These are phyloP conservation scores for Debaryomyces robertsiae DNA, from an alignment of 1,139 yeast species.

Conservation along the genomic window DNA sequence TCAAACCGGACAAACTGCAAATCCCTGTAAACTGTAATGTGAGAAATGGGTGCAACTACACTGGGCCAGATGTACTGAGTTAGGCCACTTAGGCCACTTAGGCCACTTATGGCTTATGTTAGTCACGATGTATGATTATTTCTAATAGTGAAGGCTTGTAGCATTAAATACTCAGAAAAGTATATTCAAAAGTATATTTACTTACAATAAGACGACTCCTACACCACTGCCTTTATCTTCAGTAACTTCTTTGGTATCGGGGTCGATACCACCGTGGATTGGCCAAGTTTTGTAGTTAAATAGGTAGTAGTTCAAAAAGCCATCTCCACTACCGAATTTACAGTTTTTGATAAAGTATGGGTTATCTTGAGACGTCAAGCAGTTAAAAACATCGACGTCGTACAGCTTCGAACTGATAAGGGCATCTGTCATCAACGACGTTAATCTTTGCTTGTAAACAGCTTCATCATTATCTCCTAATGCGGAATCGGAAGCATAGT, in stretches of 20 bases:
- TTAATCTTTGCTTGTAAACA: conserved; percentile 59
- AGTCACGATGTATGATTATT: no score
- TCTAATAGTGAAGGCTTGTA: no score
- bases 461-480: conserved; percentile 36
- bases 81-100: no score
- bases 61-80: background rate
- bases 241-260: conserved; percentile 51
- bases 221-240: conserved; percentile 69
- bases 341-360: conserved; percentile 75
- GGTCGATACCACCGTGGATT: conserved; percentile 75
- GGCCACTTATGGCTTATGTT: no score
- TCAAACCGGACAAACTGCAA: background rate
- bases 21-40: conserved; percentile 1
- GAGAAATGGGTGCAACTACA: background rate
- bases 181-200: background rate
- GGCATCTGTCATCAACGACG: conserved; percentile 68
- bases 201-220: conserved; percentile 80
- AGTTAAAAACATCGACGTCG: conserved; percentile 89
- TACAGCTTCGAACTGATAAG: conserved; percentile 69
- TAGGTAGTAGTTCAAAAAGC: conserved; percentile 83
- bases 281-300: conserved; percentile 88
- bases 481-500: conserved; percentile 75
- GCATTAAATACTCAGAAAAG: no score
- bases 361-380: conserved; percentile 88
- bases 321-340: conserved; percentile 95